A percentile compares a stretch with the other conserved stretches of the same genome.
Evolutionary conservation across 345 rosid genomes (phyloP).

Genomic region (Erodium maritimum): DNA sequence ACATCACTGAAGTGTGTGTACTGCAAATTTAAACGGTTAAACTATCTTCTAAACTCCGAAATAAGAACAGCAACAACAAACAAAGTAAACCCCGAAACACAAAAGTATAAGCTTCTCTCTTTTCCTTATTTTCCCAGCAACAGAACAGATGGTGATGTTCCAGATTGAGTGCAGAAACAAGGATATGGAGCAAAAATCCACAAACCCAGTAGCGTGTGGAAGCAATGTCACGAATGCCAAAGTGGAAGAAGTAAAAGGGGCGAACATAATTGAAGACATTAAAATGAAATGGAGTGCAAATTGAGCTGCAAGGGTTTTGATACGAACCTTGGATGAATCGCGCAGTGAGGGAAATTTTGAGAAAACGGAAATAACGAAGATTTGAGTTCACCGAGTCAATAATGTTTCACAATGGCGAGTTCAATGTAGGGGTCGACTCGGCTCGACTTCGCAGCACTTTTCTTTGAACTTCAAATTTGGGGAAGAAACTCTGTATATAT

Average conservation of each 20-base stretch:
- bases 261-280: neutral
- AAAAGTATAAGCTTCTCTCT: neutral
- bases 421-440: neutral
- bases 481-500: neutral
- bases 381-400: neutral
- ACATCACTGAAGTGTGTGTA: neutral
- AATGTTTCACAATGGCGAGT: neutral
- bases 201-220: neutral
- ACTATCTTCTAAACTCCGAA: neutral
- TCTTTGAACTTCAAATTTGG: constrained; percentile 15
- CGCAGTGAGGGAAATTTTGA: neutral
- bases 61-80: no score
- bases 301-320: neutral
- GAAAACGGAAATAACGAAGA: no score
- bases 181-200: neutral
- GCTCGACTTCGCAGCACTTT: neutral
- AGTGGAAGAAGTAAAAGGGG: neutral
- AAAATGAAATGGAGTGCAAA: neutral
- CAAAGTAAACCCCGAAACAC: neutral
- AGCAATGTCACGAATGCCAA: neutral
- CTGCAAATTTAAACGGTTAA: neutral
- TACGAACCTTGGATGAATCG: neutral
- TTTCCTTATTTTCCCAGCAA: neutral
- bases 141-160: neutral
- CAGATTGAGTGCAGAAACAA: neutral